Evolutionary conservation across 2,329 filamentous ascomycete species (phyloP).

Genomic region (Tolypocladium pustulatum): DNA sequence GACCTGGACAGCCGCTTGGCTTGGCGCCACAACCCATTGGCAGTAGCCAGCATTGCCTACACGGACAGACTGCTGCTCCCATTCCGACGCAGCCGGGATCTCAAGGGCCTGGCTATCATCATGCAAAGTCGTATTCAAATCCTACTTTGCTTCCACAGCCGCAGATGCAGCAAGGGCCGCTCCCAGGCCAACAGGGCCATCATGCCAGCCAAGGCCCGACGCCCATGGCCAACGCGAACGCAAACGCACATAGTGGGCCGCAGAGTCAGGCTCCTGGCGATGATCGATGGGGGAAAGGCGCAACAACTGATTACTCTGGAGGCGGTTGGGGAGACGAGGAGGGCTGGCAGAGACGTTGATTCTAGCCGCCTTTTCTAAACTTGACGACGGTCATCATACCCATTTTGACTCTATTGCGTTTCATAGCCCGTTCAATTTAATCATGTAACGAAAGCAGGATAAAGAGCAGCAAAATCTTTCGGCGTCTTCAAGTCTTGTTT

Average conservation of each 20-base stretch:
- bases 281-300: constrained; percentile 12
- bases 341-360: background rate
- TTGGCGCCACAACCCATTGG: background rate
- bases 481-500: no score
- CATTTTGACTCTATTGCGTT: background rate
- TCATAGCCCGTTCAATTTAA: background rate
- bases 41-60: no score
- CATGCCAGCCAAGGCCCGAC: background rate
- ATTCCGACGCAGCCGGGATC: background rate
- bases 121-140: background rate
- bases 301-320: constrained; percentile 17
- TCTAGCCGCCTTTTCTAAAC: background rate
- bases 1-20: background rate
- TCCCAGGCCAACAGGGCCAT: background rate
- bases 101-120: background rate
- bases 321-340: constrained; percentile 15
- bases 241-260: background rate
- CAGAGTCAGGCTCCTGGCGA: background rate
- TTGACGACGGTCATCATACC: background rate
- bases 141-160: background rate
- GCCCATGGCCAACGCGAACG: background rate
- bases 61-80: background rate
- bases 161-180: background rate
- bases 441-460: background rate
- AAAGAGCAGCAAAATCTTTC: no score